A percentile compares a stretch with the other conserved stretches of the same genome.
Evolutionary conservation across 805 yeast species (phyloP).

Genomic region (Candida sonorensis): DNA sequence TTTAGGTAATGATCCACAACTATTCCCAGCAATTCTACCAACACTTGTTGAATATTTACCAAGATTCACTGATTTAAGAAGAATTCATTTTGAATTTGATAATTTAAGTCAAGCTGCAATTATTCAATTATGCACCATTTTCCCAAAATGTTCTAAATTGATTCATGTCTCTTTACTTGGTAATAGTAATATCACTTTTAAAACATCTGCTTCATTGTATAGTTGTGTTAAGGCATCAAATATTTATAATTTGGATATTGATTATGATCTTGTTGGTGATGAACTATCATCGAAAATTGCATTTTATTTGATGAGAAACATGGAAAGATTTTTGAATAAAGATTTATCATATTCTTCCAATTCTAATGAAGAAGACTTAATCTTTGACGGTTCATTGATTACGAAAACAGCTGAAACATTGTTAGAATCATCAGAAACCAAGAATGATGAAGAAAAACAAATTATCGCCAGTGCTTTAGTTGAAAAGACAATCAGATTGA

Average conservation of each 20-base stretch:
- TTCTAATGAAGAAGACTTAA: slow-evolving; percentile 44
- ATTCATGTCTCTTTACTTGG: slow-evolving; percentile 51
- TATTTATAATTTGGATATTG: slow-evolving; percentile 47
- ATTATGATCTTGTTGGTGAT: slow-evolving; percentile 45
- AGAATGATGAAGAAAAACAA: slow-evolving; percentile 31
- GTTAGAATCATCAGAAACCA: slow-evolving; percentile 33
- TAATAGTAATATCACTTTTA: slow-evolving; percentile 36
- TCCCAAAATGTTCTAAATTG: slow-evolving; percentile 40
- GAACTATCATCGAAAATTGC: slow-evolving; percentile 49
- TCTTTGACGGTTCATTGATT: slow-evolving; percentile 69
- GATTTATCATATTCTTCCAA: slow-evolving; percentile 18
- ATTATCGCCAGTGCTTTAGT: slow-evolving; percentile 44
- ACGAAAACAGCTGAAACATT: slow-evolving; percentile 69
- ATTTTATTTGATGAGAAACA: slow-evolving; percentile 48
- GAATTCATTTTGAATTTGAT: slow-evolving; percentile 50
- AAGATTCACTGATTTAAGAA: slow-evolving; percentile 34
- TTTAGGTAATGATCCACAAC: slow-evolving; percentile 43
- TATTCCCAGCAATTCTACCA: slow-evolving; percentile 46
- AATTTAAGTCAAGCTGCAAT: slow-evolving; percentile 40
- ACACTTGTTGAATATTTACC: slow-evolving; percentile 39
- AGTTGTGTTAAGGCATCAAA: slow-evolving; percentile 41
- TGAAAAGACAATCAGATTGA: slow-evolving; percentile 41
- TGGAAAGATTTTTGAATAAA: slow-evolving; percentile 38
- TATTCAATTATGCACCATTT: slow-evolving; percentile 40
- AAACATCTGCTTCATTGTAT: slow-evolving; percentile 43